Evolutionary conservation across 1,284 basidiomycete genomes (phyloP).

Genomic region (Mycosarcoma maydis): DNA sequence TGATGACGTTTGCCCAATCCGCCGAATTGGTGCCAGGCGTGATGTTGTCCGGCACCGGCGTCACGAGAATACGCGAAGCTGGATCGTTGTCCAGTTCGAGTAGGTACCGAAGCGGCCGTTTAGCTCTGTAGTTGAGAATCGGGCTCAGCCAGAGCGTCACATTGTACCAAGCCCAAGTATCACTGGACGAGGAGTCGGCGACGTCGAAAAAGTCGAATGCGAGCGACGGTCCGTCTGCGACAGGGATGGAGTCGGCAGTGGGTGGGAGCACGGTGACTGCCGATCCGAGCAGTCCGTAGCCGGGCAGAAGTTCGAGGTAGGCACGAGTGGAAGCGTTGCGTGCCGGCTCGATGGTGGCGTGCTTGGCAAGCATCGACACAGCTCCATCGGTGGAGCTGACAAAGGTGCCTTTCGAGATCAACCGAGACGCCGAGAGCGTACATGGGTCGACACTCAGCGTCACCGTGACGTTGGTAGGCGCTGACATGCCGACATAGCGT

Average conservation of each 20-base stretch:
- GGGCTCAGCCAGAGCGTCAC: slow-evolving; percentile 25
- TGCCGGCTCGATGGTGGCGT: slow-evolving; percentile 10
- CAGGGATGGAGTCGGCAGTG: slow-evolving; percentile 21
- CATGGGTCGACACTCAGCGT: slow-evolving; percentile 66
- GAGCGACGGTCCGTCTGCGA: slow-evolving; percentile 17
- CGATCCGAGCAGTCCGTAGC: slow-evolving; percentile 38
- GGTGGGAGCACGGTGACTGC: slow-evolving; percentile 31
- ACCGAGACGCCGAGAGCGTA: slow-evolving; percentile 73
- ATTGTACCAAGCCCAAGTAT: slow-evolving; percentile 14
- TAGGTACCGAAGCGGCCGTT: slow-evolving; percentile 19
- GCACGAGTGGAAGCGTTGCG: slow-evolving; percentile 70
- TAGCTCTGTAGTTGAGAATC: slow-evolving; percentile 32
- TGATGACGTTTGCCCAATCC: slow-evolving; percentile 33
- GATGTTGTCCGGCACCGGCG: slow-evolving; percentile 27
- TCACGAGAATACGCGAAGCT: slow-evolving; percentile 5
- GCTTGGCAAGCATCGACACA: slow-evolving; percentile 27
- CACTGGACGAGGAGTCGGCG: not conserved
- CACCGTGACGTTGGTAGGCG: slow-evolving; percentile 21
- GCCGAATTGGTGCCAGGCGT: slow-evolving; percentile 30
- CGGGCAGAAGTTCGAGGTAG: slow-evolving; percentile 72
- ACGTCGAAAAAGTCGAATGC: slow-evolving; percentile 21
- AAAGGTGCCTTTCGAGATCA: slow-evolving; percentile 71
- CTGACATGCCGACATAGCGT: slow-evolving; percentile 20
- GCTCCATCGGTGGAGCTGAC: slow-evolving; percentile 8
- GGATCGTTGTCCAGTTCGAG: slow-evolving; percentile 22